Evolutionary conservation across 495 filamentous ascomycete genomes (phyloP).

Genomic region (Physcia stellaris): DNA sequence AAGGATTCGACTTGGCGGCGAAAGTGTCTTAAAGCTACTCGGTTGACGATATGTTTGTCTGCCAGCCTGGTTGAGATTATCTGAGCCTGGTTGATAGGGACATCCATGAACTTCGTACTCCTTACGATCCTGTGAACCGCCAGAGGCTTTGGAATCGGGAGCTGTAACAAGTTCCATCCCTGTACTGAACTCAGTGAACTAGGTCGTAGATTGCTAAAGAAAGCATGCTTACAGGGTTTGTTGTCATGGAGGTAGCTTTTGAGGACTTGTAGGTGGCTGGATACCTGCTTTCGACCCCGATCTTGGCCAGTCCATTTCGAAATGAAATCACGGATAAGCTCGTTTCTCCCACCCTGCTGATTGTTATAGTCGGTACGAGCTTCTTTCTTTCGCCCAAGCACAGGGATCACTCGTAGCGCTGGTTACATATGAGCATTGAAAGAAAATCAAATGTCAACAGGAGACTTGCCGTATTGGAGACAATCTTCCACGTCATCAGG

Average conservation of each 20-base stretch:
- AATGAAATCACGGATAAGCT: constrained; percentile 78
- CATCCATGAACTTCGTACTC: too few relatives aligned
- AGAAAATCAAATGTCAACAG: not conserved
- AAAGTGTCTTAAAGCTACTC: too few relatives aligned
- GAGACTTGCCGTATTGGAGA: constrained; percentile 73
- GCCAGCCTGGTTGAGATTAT: too few relatives aligned
- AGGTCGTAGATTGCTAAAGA: not conserved
- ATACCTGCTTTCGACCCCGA: constrained; percentile 76
- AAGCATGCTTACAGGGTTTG: constrained; percentile 26
- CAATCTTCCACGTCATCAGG: constrained; percentile 71
- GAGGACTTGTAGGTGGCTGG: constrained; percentile 94
- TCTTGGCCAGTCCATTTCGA: constrained; percentile 50
- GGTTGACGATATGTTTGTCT: too few relatives aligned
- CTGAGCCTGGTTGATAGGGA: too few relatives aligned
- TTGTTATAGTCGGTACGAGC: constrained; percentile 55
- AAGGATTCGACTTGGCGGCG: constrained; percentile 25
- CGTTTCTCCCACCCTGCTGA: constrained; percentile 76
- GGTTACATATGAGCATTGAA: constrained; percentile 5
- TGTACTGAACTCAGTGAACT: constrained; percentile 3
- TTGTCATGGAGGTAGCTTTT: constrained; percentile 63
- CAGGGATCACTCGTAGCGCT: constrained; percentile 72
- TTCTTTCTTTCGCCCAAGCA: constrained; percentile 71
- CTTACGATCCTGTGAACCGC: too few relatives aligned
- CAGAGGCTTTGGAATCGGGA: not conserved
- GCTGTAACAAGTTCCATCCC: constrained; percentile 12